Conservation (phyloP, 2,329 filamentous ascomycete species). For the Ampelomyces quisqualis region DNA sequence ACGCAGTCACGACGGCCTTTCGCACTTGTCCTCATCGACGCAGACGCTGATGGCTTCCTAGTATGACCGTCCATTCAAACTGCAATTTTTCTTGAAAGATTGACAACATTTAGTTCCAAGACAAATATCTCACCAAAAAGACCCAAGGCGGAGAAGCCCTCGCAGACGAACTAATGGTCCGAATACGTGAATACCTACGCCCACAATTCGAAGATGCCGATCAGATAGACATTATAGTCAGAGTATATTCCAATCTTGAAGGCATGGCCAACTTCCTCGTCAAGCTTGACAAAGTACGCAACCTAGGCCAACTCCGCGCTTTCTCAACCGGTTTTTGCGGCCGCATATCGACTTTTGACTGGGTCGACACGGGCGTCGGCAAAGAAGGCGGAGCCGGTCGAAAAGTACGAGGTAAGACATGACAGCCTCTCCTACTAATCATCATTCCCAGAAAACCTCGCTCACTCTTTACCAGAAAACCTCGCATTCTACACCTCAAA, state of each 20-base stretch:
- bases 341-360: conserved; percentile 41
- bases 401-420: conserved; percentile 36
- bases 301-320: conserved; percentile 39
- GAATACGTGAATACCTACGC: conserved; percentile 40
- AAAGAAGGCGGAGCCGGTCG: conserved; percentile 39
- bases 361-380: conserved; percentile 39
- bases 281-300: conserved; percentile 38
- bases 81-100: not conserved
- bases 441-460: not conserved
- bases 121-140: conserved; percentile 40
- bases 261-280: conserved; percentile 42
- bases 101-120: conserved; percentile 34
- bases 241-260: conserved; percentile 41
- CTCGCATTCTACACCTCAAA: conserved; percentile 39
- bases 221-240: conserved; percentile 37
- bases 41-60: conserved; percentile 41
- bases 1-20: conserved; percentile 38
- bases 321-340: conserved; percentile 42
- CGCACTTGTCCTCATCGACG: conserved; percentile 41
- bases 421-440: not conserved
- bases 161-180: conserved; percentile 39
- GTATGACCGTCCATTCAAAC: conserved; percentile 16
- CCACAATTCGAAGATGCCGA: conserved; percentile 40
- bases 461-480: conserved; percentile 31
- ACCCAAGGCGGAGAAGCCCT: conserved; percentile 39